Base-by-base conservation (phyloP, 495 filamentous ascomycete genomes). In the Tuber indicum region DNA sequence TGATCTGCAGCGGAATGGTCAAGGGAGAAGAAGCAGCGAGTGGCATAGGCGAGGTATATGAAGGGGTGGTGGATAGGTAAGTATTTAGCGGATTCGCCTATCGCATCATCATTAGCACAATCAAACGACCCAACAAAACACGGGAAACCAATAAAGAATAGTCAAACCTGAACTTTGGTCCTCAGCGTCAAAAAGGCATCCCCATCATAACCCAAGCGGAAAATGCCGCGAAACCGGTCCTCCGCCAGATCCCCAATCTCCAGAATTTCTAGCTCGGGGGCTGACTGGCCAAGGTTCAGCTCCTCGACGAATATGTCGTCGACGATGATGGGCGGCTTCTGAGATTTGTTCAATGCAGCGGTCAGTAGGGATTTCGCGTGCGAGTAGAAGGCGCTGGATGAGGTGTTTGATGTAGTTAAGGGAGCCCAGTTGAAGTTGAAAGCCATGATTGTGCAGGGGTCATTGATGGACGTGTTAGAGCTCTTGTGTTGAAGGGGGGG, bases 371-470 rank as follows among this genome's bases (percentile, higher is more conserved):
- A 94, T 84, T 94, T 92, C 72, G 96, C 96, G 82, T 94, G 90
- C 82, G 91, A 89, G 85, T 96, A 96, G 86, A 96, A 96, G 74
- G 88, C 87, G 0, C 78, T 76, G 23, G 82, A 83, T 39, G 81
- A 74, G 76, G 86, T 85, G 84, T 93, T 94, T 87, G 97, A 93
- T 81, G 94, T 94, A 85, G 94, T 94, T 81, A 99, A 89, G 84
- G 96, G 96, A 89, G 94, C 97, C 96, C 96, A 99, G 94, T 98
- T 99, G 93, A 99, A 98, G 88, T 97, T 98, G 91, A 99, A 99
- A 78, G 96, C 95, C 96, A 99, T 99, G 62, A 72, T 26, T 23
- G 58, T 49, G 43, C 39, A 52, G 45, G 19, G 49, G 52, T 72
- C 78, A 80, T 80, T 17, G 47, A 80, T 66, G 26, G 58, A 32